Percentiles rank a stretch among this genome's conserved stretches.
These are phyloP conservation scores for Peniophora sp. DNA, from an alignment of 1,284 basidiomycete species.

Conservation along the genomic window DNA sequence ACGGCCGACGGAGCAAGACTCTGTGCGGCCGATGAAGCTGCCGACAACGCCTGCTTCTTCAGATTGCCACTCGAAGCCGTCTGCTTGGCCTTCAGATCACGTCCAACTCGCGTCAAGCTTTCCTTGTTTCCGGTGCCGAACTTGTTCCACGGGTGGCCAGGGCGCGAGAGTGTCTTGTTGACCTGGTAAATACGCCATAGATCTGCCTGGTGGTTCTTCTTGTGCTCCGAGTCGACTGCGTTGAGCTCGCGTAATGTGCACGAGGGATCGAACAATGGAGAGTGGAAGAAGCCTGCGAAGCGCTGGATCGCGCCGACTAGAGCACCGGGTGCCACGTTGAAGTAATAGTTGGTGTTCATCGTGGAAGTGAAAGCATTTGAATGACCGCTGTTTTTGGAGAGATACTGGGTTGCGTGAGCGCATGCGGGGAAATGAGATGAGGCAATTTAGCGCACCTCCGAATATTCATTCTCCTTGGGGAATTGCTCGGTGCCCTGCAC, in stretches of 20 bases:
- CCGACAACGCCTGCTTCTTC: slow-evolving; percentile 9
- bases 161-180: slow-evolving; percentile 81
- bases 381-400: slow-evolving; percentile 84
- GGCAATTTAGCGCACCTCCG: slow-evolving; percentile 43
- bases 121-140: slow-evolving; percentile 91
- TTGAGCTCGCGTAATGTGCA: slow-evolving; percentile 94
- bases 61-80: slow-evolving; percentile 23
- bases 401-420: slow-evolving; percentile 43
- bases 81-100: slow-evolving; percentile 39
- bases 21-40: slow-evolving; percentile 15
- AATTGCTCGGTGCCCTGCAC: slow-evolving; percentile 71
- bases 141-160: slow-evolving; percentile 85
- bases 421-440: slow-evolving; percentile 2
- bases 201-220: slow-evolving; percentile 96
- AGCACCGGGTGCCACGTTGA: slow-evolving; percentile 84
- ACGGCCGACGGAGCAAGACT: slow-evolving; percentile 35
- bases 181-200: slow-evolving; percentile 96
- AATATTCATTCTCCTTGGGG: slow-evolving; percentile 91
- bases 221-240: slow-evolving; percentile 97
- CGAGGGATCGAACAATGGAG: slow-evolving; percentile 84
- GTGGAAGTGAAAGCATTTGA: slow-evolving; percentile 96
- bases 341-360: slow-evolving; percentile 92
- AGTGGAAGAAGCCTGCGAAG: slow-evolving; percentile 93
- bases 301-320: slow-evolving; percentile 82
- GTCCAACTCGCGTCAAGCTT: slow-evolving; percentile 71